Base-by-base conservation (phyloP, 257 asterid genomes). In the Phtheirospermum japonicum region DNA sequence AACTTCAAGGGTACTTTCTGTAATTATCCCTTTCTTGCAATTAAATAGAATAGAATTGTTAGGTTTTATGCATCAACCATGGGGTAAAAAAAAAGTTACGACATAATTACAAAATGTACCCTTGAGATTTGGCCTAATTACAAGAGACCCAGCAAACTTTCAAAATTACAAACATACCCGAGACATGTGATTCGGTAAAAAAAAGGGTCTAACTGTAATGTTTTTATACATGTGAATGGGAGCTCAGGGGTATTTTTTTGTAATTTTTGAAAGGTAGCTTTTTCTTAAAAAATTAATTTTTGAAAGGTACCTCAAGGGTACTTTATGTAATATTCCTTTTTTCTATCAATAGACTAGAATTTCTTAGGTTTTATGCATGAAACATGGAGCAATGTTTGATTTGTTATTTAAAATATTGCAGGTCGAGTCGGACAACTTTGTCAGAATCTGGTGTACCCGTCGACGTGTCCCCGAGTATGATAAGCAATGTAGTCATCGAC, bases 401-500 rank as follows among this genome's bases (percentile, higher is more conserved):
- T 14, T 7, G 2, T 48, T 48, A 42, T 32, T 46, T 65, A 64
- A 63, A 65, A 48, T 75, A 64, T 78, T 82, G 87, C 89, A 89
- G 99, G 90, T 82, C 95, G 10, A 93, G 99, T 80, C 77, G 94
- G 82, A 89, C 99, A 46, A 85, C 95, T 28, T 61, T 93, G 64
- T 85, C 97, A 16, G 99, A 89, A 79, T 76, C 79, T 46, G 95
- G 57, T 32, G 69, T 77, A 58, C 86, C 85, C 3, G 64, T 77
- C 68, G 91, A 84, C 59, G 84, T 78, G 66, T 83, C 91, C 58
- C 82, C 71, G 20, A 70, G 82, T 63, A 75, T 83, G 74, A 66
- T 78, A 63, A 79, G 76, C 74, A 73, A 80, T 76, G 78, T 83
- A 65, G 80, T 79, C 49, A 13, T 42, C 55, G 91, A 82, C 60